phyloP scores from a whole-genome alignment of 1,284 basidiomycete genomes.

The Hymenochaete sp. region DNA sequence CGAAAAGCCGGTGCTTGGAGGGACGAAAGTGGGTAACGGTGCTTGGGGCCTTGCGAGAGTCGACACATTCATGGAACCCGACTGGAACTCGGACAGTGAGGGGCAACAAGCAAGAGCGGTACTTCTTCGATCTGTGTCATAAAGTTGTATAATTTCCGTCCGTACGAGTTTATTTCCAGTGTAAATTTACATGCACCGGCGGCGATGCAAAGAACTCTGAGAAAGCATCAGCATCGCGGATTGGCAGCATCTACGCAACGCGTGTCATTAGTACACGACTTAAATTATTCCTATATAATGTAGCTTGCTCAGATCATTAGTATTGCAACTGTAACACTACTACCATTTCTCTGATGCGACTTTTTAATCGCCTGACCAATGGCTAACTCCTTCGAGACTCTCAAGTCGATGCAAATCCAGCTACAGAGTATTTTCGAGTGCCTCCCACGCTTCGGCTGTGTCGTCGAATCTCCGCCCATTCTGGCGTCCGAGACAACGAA shows the following conservation, averaged over 20 bases:
- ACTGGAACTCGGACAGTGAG: too few species aligned
- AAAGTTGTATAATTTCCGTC: too few species aligned
- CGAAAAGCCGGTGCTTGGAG: slow-evolving; percentile 48
- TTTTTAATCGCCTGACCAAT: not conserved
- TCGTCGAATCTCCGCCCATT: slow-evolving; percentile 5
- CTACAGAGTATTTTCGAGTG: slow-evolving; percentile 7
- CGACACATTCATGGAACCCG: slow-evolving; percentile 59
- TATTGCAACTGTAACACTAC: not conserved
- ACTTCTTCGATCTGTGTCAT: too few species aligned
- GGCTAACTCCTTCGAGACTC: slow-evolving; percentile 6
- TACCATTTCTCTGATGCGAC: not conserved
- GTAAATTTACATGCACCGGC: too few species aligned
- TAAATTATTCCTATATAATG: too few species aligned
- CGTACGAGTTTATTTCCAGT: too few species aligned
- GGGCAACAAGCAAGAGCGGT: too few species aligned
- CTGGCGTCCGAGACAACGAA: slow-evolving; percentile 11
- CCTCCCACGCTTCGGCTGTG: slow-evolving; percentile 7
- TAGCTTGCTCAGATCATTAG: not conserved
- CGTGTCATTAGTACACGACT: too few species aligned
- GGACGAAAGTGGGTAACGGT: slow-evolving; percentile 62
- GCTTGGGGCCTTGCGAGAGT: slow-evolving; percentile 75
- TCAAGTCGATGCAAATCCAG: slow-evolving; percentile 3
- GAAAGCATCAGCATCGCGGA: too few species aligned
- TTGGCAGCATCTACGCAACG: too few species aligned
- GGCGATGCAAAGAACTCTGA: too few species aligned